Conservation (phyloP, 2,329 filamentous ascomycete genomes). For the Talaromyces sp. region DNA sequence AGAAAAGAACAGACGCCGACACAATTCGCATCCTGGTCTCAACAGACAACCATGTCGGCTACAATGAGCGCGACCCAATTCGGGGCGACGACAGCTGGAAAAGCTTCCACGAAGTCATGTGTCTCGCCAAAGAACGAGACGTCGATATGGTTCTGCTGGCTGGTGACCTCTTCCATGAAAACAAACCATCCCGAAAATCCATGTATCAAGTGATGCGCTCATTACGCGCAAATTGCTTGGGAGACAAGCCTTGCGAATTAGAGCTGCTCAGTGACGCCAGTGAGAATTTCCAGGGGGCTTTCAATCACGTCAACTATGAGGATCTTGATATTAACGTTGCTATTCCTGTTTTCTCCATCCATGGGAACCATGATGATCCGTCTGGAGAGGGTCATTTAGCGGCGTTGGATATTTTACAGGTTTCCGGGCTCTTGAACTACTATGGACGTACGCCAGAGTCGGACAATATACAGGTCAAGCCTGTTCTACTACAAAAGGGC, state of each 20-base stretch:
- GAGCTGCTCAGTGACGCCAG: constrained; percentile 91
- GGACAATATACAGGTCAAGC: constrained; percentile 89
- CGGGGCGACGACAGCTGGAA: constrained; percentile 97
- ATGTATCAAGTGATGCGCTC: constrained; percentile 98
- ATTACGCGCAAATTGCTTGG: constrained; percentile 85
- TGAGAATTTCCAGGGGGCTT: constrained; percentile 82
- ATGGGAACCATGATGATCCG: constrained; percentile 96
- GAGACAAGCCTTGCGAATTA: constrained; percentile 90
- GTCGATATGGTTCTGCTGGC: constrained; percentile 95
- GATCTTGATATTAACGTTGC: constrained; percentile 95
- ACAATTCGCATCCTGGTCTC: constrained; percentile 91
- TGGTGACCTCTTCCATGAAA: constrained; percentile 95
- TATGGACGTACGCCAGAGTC: constrained; percentile 87
- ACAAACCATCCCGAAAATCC: constrained; percentile 90
- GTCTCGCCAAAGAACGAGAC: constrained; percentile 75
- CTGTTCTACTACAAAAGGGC: constrained; percentile 88
- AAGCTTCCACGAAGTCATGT: constrained; percentile 93
- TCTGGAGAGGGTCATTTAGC: constrained; percentile 93
- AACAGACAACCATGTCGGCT: constrained; percentile 97
- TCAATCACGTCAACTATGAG: constrained; percentile 95
- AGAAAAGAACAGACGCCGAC: constrained; percentile 53
- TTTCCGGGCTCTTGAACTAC: constrained; percentile 90
- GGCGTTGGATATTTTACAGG: constrained; percentile 83
- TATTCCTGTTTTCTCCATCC: constrained; percentile 96
- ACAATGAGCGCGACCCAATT: constrained; percentile 84